Conservation (phyloP, 2,329 filamentous ascomycete genomes). For the Ophiostoma sp. region DNA sequence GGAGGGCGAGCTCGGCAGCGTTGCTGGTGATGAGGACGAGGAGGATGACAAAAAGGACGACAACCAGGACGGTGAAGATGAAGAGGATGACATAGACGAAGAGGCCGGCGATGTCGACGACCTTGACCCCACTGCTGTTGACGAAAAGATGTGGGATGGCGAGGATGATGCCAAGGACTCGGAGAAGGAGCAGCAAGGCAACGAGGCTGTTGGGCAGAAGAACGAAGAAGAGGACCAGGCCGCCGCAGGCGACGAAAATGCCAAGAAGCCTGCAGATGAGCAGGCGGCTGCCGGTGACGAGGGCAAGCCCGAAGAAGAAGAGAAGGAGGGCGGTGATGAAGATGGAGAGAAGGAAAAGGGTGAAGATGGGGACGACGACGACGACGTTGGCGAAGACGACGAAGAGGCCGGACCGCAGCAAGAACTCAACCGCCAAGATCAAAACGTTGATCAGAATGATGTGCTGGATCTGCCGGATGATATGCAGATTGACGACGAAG, state of each 20-base stretch:
- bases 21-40: conserved; percentile 57
- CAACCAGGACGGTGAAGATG: conserved; percentile 53
- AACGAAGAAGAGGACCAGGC: conserved; percentile 60
- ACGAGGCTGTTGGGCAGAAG: conserved; percentile 65
- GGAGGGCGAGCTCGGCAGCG: conserved; percentile 71
- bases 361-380: conserved; percentile 53
- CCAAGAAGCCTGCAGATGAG: conserved; percentile 59
- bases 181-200: conserved; percentile 74
- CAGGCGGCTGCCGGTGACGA: conserved; percentile 40
- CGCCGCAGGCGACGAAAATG: conserved; percentile 52
- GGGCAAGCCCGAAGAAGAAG: conserved; percentile 29
- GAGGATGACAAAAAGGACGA: conserved; percentile 55
- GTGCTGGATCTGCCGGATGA: conserved; percentile 81
- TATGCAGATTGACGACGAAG: conserved; percentile 79
- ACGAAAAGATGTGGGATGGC: conserved; percentile 99
- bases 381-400: conserved; percentile 56
- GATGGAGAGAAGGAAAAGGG: conserved; percentile 52
- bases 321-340: conserved; percentile 46
- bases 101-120: conserved; percentile 89
- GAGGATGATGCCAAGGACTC: conserved; percentile 70
- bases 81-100: conserved; percentile 76
- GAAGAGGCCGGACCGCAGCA: conserved; percentile 52
- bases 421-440: conserved; percentile 58
- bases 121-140: conserved; percentile 79
- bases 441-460: conserved; percentile 75